Percentiles rank a stretch among this genome's conserved stretches.
These are phyloP conservation scores for Hypsizygus ulmarius DNA, from an alignment of 1,284 basidiomycete genomes.

Conservation along the genomic window DNA sequence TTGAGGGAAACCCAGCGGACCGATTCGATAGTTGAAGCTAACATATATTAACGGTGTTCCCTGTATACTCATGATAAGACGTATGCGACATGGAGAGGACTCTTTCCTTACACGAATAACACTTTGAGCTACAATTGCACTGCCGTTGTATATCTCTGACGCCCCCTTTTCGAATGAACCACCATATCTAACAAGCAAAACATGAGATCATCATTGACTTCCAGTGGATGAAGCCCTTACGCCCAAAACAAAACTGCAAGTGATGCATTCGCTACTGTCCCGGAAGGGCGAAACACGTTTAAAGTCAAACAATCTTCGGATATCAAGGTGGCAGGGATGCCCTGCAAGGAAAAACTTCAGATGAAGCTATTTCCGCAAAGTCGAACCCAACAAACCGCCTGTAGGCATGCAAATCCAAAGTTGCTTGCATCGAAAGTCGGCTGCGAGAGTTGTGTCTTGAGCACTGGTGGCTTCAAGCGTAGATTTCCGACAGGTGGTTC, in stretches of 20 bases:
- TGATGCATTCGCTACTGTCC: slow-evolving; percentile 20
- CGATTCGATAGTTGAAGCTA: slow-evolving; percentile 54
- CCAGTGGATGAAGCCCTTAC: slow-evolving; percentile 19
- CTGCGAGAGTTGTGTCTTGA: slow-evolving; percentile 27
- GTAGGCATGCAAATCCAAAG: slow-evolving; percentile 39
- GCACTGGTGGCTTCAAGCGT: slow-evolving; percentile 33
- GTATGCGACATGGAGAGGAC: not conserved
- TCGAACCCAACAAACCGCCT: slow-evolving; percentile 25
- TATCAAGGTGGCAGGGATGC: slow-evolving; percentile 19
- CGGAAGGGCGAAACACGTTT: slow-evolving; percentile 44
- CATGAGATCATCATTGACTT: not conserved
- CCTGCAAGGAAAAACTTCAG: slow-evolving; percentile 16
- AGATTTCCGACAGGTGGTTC: slow-evolving; percentile 20
- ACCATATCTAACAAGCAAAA: slow-evolving; percentile 31
- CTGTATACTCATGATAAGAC: slow-evolving; percentile 21
- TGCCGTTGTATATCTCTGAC: slow-evolving; percentile 38
- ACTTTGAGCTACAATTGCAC: slow-evolving; percentile 43
- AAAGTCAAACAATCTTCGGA: slow-evolving; percentile 50
- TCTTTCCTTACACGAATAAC: slow-evolving; percentile 36
- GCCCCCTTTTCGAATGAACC: slow-evolving; percentile 36
- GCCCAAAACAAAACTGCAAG: slow-evolving; percentile 42
- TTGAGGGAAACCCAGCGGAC: slow-evolving; percentile 50
- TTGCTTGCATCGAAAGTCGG: slow-evolving; percentile 35
- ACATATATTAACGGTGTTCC: slow-evolving; percentile 57
- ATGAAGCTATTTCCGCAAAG: not conserved